phyloP scores from a whole-genome alignment of 2,329 filamentous ascomycete genomes.

The Coniochaeta hoffmannii region DNA sequence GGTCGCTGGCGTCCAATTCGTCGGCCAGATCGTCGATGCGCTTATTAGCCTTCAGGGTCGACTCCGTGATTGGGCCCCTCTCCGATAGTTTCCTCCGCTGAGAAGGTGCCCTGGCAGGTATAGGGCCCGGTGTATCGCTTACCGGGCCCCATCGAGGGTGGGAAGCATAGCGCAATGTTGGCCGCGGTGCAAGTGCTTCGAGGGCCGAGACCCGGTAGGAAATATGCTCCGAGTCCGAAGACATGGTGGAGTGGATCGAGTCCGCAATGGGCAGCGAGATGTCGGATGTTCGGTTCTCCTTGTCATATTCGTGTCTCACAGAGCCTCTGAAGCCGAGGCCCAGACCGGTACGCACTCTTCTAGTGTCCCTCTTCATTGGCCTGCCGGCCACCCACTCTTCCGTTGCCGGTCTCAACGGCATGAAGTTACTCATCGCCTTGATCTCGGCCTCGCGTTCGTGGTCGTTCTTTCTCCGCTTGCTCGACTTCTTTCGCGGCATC shows the following conservation, averaged over 20 bases:
- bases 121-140: conserved; percentile 32
- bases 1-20: conserved; percentile 72
- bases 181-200: conserved; percentile 76
- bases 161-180: conserved; percentile 69
- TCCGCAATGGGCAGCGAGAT: conserved; percentile 67
- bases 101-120: conserved; percentile 40
- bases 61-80: conserved; percentile 50
- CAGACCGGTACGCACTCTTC: conserved; percentile 51
- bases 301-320: conserved; percentile 35
- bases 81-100: conserved; percentile 44
- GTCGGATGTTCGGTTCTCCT: conserved; percentile 58
- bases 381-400: conserved; percentile 54
- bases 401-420: conserved; percentile 56
- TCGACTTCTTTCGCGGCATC: conserved; percentile 61
- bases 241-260: conserved; percentile 71
- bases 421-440: conserved; percentile 68
- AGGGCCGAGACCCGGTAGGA: conserved; percentile 76
- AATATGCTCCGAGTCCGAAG: conserved; percentile 64
- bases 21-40: conserved; percentile 69
- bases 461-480: conserved; percentile 70
- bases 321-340: conserved; percentile 23
- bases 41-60: conserved; percentile 52
- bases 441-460: conserved; percentile 80
- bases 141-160: conserved; percentile 47
- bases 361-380: conserved; percentile 55